Base-by-base conservation (phyloP, 768 basidiomycete genomes). In the Melanogaster broomeanus region DNA sequence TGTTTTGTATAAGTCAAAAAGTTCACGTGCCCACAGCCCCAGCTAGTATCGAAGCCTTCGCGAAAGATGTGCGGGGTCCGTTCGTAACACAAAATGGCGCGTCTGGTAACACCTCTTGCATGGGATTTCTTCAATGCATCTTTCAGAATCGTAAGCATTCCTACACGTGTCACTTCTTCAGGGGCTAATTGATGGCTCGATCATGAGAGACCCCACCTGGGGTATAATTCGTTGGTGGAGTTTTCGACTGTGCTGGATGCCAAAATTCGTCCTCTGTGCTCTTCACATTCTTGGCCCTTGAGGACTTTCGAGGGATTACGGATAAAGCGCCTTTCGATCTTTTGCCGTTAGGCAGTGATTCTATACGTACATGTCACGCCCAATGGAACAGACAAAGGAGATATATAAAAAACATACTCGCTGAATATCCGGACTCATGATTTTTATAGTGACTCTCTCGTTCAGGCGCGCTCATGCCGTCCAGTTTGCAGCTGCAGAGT, bases 11-110 rank as follows among this genome's bases (percentile, higher is more conserved):
- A 40, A 43, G 38, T 42, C 41, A 37, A 31, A 15, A 30, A 51
- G 52, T 16, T 47, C 44, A 69, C 78, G 51, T 61, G 80, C 87
- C 86, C 88, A 58, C 87, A 88, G 13, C 90, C 90, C 90, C 90
- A 93, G 1, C 49, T 45, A 10, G 57, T 56, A 61, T 93, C 90
- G 77, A 85, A 90, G 0, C 51, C 9, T 62, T 88, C 84, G 30
- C 72, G 70, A 16, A 61, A 59, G 44, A 89, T 73, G 60, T 90
- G 83, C 3, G 89, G 84, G 1, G 79, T 77, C 33, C 70, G 68
- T 15, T 83, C 82, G 51, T 78, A 75, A 60, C 90, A 90, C 44
- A 93, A 71, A 10, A 78, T 80, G 1, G 86, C 89, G 25, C 80
- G 75, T 12, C 71, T 63, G 6, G 77, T 83, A 21, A 60, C 53